A percentile compares a stretch with the other conserved stretches of the same genome.
Evolutionary conservation across 148 eudicot genomes (phyloP).

Genomic region (Euryodendron excelsum): DNA sequence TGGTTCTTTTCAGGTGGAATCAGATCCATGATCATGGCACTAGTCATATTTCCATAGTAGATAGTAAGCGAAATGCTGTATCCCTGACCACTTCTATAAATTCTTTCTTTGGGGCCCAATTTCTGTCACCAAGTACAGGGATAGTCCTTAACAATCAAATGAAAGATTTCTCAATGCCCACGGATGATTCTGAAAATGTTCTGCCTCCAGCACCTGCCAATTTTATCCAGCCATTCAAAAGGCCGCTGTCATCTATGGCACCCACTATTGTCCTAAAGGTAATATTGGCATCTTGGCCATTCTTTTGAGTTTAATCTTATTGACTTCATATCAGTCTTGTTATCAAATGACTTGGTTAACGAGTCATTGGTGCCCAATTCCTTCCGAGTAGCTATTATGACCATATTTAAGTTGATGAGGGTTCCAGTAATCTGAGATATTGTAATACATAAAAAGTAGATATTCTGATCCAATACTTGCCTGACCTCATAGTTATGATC

Average conservation of each 20-base stretch:
- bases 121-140: constrained; percentile 42
- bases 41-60: constrained; percentile 49
- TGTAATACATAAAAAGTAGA: too few species aligned
- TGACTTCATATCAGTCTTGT: background rate
- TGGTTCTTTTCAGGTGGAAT: constrained; percentile 38
- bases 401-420: too few species aligned
- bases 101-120: constrained; percentile 33
- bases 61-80: constrained; percentile 40
- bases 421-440: too few species aligned
- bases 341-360: background rate
- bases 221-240: constrained; percentile 37
- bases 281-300: background rate
- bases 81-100: constrained; percentile 45
- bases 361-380: too few species aligned
- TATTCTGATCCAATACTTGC: too few species aligned
- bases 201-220: constrained; percentile 49
- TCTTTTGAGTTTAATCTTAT: background rate
- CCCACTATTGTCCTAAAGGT: constrained; percentile 43
- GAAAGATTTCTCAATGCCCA: constrained; percentile 50
- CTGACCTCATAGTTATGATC: too few species aligned
- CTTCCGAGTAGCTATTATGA: too few species aligned
- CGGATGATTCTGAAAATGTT: constrained; percentile 13
- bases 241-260: constrained; percentile 50
- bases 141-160: constrained; percentile 51
- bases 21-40: constrained; percentile 45